phyloP scores from a whole-genome alignment of 768 basidiomycete species.

The Calocera cornea region DNA sequence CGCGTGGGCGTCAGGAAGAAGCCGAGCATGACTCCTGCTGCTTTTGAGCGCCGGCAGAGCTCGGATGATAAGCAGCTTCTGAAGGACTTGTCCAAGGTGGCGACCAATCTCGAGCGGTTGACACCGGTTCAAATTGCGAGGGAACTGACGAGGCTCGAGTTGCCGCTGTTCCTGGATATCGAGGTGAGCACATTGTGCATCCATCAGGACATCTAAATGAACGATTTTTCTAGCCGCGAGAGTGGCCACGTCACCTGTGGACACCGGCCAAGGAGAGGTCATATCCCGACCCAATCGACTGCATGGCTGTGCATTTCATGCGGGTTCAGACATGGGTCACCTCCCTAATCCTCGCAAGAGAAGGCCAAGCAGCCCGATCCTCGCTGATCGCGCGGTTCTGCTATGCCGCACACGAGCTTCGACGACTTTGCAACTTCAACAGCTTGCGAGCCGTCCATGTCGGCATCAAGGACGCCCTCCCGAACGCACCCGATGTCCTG shows the following conservation, averaged over 20 bases:
- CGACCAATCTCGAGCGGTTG: not conserved
- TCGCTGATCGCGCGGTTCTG: not conserved
- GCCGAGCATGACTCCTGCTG: slow-evolving; percentile 23
- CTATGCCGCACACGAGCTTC: not conserved
- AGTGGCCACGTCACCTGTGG: not conserved
- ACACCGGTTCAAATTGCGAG: not conserved
- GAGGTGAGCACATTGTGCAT: not conserved
- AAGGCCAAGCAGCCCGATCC: not conserved
- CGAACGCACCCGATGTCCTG: not conserved
- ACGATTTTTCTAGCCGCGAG: not conserved
- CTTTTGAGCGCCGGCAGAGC: not conserved
- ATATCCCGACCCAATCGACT: not conserved
- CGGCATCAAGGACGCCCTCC: not conserved
- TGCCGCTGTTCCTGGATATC: slow-evolving; percentile 1
- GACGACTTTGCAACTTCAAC: not conserved
- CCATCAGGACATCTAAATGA: not conserved
- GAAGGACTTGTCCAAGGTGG: not conserved
- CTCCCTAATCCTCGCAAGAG: not conserved
- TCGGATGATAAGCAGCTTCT: slow-evolving; percentile 2
- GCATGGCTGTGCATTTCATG: slow-evolving; percentile 3
- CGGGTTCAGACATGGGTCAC: not conserved
- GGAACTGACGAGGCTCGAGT: not conserved
- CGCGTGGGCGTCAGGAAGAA: slow-evolving; percentile 15
- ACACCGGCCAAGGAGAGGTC: not conserved
- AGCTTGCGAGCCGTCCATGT: not conserved